Base-by-base conservation (phyloP, 208 protist species). In the Leishmania tropica region DNA sequence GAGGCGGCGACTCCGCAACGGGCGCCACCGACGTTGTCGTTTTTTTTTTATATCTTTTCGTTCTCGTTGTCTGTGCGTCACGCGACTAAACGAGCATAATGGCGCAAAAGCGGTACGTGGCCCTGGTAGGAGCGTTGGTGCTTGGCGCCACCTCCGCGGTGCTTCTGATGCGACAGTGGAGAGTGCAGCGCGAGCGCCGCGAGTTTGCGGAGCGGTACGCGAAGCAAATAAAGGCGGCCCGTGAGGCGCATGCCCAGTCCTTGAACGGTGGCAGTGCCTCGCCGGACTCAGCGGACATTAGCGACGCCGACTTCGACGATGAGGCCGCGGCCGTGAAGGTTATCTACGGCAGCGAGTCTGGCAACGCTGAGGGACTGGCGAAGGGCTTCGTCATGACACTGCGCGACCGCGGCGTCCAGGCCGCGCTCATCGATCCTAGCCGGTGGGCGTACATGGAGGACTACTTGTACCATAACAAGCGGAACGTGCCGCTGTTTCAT, bases 301-400 rank as follows among this genome's bases (percentile, higher is more conserved):
- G 56, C 65, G 58, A 40, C 56, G 31, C 35, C 28, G 81, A 76
- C 11, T 45, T 65, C 10, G 70, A 54, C 4, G 81, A 81, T 0
- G 77, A 31, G 56, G 37, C 10, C 0, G 78, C 77, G 10, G 15
- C 45, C 8, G 86, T 96, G 51, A 83, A 89, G 48, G 89, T 96
- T 8, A 82, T 96, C 51, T 96, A 92, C 70, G 93, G 92, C 40
- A 94, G 83, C 75, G 89, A 88, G 68, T 89, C 88, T 42, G 93
- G 93, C 31, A 96, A 91, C 45, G 93, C 93, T 6, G 92, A 96
- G 80, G 73, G 54, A 31, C 85, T 92, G 53, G 91, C 93, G 68
- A 94, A 87, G 64, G 85, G 85, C 17, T 88, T 96, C 24, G 90
- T 91, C 31, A 65, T 81, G 24, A 73, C 88, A 19, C 84, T 96